Percentiles rank a stretch among this genome's conserved stretches.
phyloP scores from a whole-genome alignment of 495 filamentous ascomycete genomes.

The Monascus purpureus region DNA sequence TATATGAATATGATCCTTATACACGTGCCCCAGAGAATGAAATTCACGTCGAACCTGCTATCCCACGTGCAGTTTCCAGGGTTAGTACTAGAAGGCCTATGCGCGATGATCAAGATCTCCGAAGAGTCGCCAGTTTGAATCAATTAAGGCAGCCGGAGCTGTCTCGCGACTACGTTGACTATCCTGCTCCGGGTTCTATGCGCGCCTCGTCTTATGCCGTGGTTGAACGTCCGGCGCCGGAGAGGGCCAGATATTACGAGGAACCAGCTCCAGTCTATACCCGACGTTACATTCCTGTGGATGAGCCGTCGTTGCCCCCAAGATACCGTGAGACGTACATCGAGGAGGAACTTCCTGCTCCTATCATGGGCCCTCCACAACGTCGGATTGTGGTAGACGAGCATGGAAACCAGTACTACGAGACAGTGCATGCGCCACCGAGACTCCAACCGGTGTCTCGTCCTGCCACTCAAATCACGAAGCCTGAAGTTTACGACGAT shows the following conservation, averaged over 20 bases:
- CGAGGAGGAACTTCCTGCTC: slow-evolving; percentile 24
- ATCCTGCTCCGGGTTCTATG: slow-evolving; percentile 29
- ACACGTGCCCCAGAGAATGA: slow-evolving; percentile 8
- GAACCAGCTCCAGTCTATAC: slow-evolving; percentile 31
- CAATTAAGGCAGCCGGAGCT: slow-evolving; percentile 37
- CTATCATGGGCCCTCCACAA: slow-evolving; percentile 43
- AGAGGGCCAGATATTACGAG: slow-evolving; percentile 43
- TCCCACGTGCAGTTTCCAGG: slow-evolving; percentile 28
- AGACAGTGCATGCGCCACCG: slow-evolving; percentile 35
- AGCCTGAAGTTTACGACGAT: slow-evolving; percentile 25
- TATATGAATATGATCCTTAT: slow-evolving; percentile 24
- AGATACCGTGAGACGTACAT: slow-evolving; percentile 33
- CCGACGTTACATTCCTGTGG: slow-evolving; percentile 31
- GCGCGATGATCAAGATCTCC: slow-evolving; percentile 42
- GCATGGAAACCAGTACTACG: slow-evolving; percentile 56
- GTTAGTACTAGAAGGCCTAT: slow-evolving; percentile 23
- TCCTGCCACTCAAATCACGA: slow-evolving; percentile 23
- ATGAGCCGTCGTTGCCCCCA: slow-evolving; percentile 47
- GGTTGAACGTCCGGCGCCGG: slow-evolving; percentile 33
- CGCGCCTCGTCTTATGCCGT: slow-evolving; percentile 50
- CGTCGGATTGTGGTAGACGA: slow-evolving; percentile 56
- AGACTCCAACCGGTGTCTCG: slow-evolving; percentile 36
- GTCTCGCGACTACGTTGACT: slow-evolving; percentile 29
- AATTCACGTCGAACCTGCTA: slow-evolving; percentile 20
- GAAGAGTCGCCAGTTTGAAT: slow-evolving; percentile 45